A percentile compares a stretch with the other conserved stretches of the same genome.
Conservation (phyloP, 441 rosid species). For the Populus hybrid region DNA sequence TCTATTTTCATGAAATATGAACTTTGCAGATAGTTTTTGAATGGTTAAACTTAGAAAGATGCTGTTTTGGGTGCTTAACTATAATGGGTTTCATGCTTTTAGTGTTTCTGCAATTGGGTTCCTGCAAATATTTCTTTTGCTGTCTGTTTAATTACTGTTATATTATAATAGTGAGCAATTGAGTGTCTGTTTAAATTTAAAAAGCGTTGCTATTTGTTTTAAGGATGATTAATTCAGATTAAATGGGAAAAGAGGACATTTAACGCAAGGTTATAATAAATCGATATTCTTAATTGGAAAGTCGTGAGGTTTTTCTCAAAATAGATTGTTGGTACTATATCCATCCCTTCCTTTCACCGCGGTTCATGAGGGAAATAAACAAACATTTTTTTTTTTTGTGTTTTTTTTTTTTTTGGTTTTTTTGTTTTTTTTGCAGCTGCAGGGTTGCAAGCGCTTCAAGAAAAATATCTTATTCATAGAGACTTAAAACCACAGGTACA, state of each 20-base stretch:
- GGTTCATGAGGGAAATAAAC: constrained; percentile 6
- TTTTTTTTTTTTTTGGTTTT: no score
- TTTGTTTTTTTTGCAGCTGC: constrained; percentile 60
- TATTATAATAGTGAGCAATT: not conserved
- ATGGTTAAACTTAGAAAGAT: not conserved
- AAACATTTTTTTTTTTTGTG: not conserved
- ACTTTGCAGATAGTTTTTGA: not conserved
- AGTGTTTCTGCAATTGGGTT: not conserved
- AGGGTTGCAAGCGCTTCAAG: constrained; percentile 80
- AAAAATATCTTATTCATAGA: constrained; percentile 73
- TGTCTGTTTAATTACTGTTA: not conserved
- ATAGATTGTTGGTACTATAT: not conserved
- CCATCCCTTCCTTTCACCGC: not conserved
- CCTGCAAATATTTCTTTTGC: not conserved
- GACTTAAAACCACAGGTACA: constrained; percentile 87
- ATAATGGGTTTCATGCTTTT: not conserved
- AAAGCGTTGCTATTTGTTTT: not conserved
- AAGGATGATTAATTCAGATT: not conserved
- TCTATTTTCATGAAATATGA: not conserved
- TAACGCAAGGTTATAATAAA: not conserved
- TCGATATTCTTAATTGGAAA: not conserved
- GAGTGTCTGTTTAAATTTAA: no score
- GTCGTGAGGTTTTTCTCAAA: not conserved
- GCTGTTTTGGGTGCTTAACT: not conserved
- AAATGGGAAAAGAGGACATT: not conserved